A percentile compares a stretch with the other conserved stretches of the same genome.
These are phyloP conservation scores for Rostrohypoxylon terebratum DNA, from an alignment of 495 filamentous ascomycete species.

Conservation along the genomic window DNA sequence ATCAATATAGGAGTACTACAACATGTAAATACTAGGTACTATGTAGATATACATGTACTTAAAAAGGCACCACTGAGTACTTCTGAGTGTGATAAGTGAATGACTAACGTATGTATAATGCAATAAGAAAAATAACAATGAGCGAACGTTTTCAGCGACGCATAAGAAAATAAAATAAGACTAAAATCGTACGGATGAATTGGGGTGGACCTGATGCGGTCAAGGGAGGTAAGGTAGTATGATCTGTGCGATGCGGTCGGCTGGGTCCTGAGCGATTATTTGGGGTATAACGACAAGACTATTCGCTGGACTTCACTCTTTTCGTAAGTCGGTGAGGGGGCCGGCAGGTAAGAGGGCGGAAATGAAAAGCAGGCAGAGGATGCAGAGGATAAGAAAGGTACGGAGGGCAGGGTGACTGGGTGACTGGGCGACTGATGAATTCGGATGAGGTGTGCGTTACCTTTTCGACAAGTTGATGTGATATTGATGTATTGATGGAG, in stretches of 20 bases:
- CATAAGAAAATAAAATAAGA: conserved; percentile 1
- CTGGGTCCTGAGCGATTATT: conserved; percentile 40
- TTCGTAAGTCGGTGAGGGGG: conserved; percentile 31
- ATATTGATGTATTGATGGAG: conserved; percentile 33
- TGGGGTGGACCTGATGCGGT: conserved; percentile 31
- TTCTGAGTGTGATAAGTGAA: background rate
- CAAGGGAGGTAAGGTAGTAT: conserved; percentile 28
- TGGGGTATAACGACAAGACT: conserved; percentile 29
- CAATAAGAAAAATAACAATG: conserved; percentile 15
- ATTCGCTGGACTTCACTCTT: conserved; percentile 20
- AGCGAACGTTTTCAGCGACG: conserved; percentile 33
- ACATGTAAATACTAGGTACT: no score
- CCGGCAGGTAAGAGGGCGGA: conserved; percentile 6
- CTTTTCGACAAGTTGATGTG: conserved; percentile 31
- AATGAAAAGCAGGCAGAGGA: background rate
- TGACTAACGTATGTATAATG: background rate
- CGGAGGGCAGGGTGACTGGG: conserved; percentile 20
- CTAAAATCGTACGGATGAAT: conserved; percentile 22
- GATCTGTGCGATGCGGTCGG: conserved; percentile 36
- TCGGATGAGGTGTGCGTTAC: conserved; percentile 26
- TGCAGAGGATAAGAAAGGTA: background rate
- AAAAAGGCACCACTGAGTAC: background rate
- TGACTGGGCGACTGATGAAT: conserved; percentile 5
- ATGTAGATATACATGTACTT: background rate
- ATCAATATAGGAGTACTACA: background rate